A percentile compares a stretch with the other conserved stretches of the same genome.
phyloP scores from a whole-genome alignment of 306 rosid genomes.

The Rosa chinensis region DNA sequence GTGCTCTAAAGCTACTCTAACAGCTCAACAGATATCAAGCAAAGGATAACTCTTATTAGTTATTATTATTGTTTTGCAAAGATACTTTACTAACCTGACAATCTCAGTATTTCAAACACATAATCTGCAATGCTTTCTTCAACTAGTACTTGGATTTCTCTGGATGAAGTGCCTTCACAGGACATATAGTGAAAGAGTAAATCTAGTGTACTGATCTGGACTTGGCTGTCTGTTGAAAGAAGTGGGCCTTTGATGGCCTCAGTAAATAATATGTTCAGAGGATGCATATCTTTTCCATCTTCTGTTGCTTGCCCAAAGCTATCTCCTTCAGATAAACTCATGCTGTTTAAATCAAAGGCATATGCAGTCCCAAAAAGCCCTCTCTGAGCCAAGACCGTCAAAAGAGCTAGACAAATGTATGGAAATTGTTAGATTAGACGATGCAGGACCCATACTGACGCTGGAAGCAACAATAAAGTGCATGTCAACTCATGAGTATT shows the following conservation, averaged over 20 bases:
- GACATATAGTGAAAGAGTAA: slow-evolving; percentile 69
- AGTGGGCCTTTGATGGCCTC: slow-evolving; percentile 96
- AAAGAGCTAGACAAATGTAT: slow-evolving; percentile 53
- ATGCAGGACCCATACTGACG: slow-evolving; percentile 15
- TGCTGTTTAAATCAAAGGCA: slow-evolving; percentile 39
- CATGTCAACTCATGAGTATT: neutral
- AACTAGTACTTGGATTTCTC: slow-evolving; percentile 66
- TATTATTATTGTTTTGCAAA: neutral
- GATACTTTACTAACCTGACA: slow-evolving; percentile 68
- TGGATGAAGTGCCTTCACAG: slow-evolving; percentile 49
- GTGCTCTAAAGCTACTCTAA: neutral
- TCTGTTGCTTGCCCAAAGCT: slow-evolving; percentile 35
- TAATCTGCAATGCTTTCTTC: slow-evolving; percentile 95
- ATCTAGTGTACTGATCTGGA: slow-evolving; percentile 70
- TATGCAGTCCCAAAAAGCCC: slow-evolving; percentile 52
- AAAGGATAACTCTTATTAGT: neutral
- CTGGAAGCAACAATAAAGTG: neutral
- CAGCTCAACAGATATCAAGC: neutral
- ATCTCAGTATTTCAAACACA: slow-evolving; percentile 82
- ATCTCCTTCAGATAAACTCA: slow-evolving; percentile 41
- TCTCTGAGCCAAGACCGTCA: slow-evolving; percentile 70
- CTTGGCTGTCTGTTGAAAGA: slow-evolving; percentile 75
- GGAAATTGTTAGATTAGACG: slow-evolving; percentile 27
- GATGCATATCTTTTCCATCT: slow-evolving; percentile 41
- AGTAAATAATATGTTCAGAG: slow-evolving; percentile 59